Percentiles rank a stretch among this genome's conserved stretches.
phyloP scores from a whole-genome alignment of 768 basidiomycete genomes.

The Cyclocybe cylindracea region DNA sequence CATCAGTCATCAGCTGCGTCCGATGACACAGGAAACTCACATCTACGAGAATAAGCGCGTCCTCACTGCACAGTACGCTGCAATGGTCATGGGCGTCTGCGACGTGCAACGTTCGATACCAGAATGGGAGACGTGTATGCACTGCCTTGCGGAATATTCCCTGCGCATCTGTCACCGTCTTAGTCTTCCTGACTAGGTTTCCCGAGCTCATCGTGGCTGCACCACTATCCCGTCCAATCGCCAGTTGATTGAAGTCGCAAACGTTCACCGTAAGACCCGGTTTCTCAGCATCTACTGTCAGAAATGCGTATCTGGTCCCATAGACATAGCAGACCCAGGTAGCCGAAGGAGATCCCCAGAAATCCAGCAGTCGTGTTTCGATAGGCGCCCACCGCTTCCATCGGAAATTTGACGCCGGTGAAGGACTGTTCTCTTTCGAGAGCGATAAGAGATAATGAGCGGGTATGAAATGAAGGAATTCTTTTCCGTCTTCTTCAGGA shows the following conservation, averaged over 20 bases:
- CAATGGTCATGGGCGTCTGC: conserved; percentile 20
- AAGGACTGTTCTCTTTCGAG: conserved; percentile 16
- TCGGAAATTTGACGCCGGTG: conserved; percentile 14
- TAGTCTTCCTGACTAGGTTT: background rate
- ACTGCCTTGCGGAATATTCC: conserved; percentile 42
- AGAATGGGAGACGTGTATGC: conserved; percentile 48
- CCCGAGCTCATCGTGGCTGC: conserved; percentile 3
- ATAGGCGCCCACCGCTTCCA: conserved; percentile 58
- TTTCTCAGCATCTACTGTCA: conserved; percentile 9
- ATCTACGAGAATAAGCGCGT: conserved; percentile 53
- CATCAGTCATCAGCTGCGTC: conserved; percentile 6
- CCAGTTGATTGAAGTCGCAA: conserved; percentile 54
- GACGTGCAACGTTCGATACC: conserved; percentile 30
- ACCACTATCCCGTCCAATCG: conserved; percentile 28
- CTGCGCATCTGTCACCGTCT: conserved; percentile 22
- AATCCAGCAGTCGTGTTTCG: conserved; percentile 44
- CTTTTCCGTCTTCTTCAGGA: conserved; percentile 18
- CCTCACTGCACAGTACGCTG: conserved; percentile 56
- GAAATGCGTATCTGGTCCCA: conserved; percentile 44
- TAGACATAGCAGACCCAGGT: conserved; percentile 64
- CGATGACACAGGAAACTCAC: conserved; percentile 28
- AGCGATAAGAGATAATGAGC: conserved; percentile 35
- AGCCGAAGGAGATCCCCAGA: conserved; percentile 29
- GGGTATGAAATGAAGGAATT: conserved; percentile 45
- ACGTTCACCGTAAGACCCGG: conserved; percentile 31